Conservation (phyloP, 2,329 filamentous ascomycete genomes). For the Pseudopyrenochaeta lycopersici region DNA sequence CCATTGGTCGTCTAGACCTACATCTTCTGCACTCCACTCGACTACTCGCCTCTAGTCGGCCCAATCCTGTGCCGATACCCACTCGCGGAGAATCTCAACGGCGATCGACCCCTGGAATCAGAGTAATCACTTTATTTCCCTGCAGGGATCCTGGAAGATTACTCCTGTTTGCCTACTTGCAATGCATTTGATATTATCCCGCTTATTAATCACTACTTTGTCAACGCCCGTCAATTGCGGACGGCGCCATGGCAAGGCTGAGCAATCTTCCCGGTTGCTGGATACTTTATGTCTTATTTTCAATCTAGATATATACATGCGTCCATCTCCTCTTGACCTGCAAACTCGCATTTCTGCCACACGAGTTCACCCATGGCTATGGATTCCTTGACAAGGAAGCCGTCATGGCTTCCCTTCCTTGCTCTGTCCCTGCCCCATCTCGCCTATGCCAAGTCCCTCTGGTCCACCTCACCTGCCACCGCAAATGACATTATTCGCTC, state of each 20-base stretch:
- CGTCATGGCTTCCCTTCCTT: background rate
- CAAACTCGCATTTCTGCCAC: background rate
- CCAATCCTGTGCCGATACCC: background rate
- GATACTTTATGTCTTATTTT: background rate
- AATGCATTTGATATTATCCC: too few relatives aligned
- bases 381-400: background rate
- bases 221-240: too few relatives aligned
- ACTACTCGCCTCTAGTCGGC: background rate
- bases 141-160: background rate
- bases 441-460: constrained; percentile 25
- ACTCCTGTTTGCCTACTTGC: too few relatives aligned
- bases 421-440: background rate
- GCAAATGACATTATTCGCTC: constrained; percentile 33
- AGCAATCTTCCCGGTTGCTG: background rate
- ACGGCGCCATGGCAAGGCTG: too few relatives aligned
- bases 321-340: background rate
- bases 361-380: background rate
- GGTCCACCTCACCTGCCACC: constrained; percentile 27
- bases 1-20: too few relatives aligned
- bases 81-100: constrained; percentile 14
- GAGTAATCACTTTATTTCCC: constrained; percentile 3
- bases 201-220: too few relatives aligned
- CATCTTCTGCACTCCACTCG: too few relatives aligned
- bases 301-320: background rate
- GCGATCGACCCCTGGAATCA: constrained; percentile 2